A percentile compares a stretch with the other conserved stretches of the same genome.
Conservation (phyloP, 176 grass and related monocot genomes). For the Eleusine indica region DNA sequence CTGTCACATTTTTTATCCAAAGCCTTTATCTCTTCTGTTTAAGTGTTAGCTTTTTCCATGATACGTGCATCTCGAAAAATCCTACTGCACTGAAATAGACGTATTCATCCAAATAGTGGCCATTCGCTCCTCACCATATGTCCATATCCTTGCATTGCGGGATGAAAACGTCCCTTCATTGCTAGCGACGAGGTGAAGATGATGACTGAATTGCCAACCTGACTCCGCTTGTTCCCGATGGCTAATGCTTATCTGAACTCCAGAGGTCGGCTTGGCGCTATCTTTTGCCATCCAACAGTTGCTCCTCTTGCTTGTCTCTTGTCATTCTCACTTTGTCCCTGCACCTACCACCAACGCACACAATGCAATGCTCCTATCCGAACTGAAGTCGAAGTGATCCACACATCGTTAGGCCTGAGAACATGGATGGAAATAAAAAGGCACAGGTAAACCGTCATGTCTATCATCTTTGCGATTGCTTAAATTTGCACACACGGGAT, state of each 20-base stretch:
- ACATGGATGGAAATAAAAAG: neutral
- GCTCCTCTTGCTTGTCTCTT: neutral
- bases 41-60: neutral
- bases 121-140: neutral
- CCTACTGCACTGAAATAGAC: neutral
- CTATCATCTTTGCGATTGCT: neutral
- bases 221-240: neutral
- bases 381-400: neutral
- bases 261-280: neutral
- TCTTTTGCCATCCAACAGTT: neutral
- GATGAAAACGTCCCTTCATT: constrained; percentile 6
- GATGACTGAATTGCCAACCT: neutral
- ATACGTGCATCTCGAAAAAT: neutral
- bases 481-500: neutral
- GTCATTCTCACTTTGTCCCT: neutral
- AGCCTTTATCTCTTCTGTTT: neutral
- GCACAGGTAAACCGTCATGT: neutral
- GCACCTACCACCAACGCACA: neutral
- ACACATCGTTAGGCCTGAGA: neutral
- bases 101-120: neutral
- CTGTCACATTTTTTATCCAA: neutral
- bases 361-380: neutral
- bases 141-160: neutral
- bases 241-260: neutral
- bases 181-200: neutral